Evolutionary conservation across 768 basidiomycete species (phyloP).

Genomic region (Pulveroboletus ravenelii): DNA sequence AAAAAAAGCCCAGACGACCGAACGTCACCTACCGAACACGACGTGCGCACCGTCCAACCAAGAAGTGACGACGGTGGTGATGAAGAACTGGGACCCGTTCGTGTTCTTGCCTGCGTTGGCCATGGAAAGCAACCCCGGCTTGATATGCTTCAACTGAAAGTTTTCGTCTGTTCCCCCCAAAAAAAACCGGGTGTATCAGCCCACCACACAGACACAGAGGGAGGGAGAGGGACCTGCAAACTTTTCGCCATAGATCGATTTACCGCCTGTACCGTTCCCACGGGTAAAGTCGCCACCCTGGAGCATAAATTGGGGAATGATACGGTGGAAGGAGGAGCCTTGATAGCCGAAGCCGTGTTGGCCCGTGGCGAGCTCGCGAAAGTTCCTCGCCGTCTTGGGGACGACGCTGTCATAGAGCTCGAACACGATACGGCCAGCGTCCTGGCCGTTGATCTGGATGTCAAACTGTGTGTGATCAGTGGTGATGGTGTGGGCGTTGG

Average conservation of each 20-base stretch:
- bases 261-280: constrained; percentile 69
- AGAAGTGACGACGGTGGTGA: constrained; percentile 68
- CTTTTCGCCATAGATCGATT: constrained; percentile 70
- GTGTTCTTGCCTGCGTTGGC: constrained; percentile 81
- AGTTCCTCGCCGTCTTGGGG: too few species aligned
- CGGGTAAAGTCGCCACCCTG: constrained; percentile 87
- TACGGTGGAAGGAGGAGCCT: constrained; percentile 68
- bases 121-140: constrained; percentile 67
- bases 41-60: constrained; percentile 15
- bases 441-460: too few species aligned
- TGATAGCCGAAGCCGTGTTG: constrained; percentile 52
- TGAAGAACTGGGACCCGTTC: constrained; percentile 90
- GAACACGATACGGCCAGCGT: too few species aligned
- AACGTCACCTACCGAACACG: constrained; percentile 12
- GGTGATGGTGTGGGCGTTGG: too few species aligned
- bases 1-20: too few species aligned
- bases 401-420: too few species aligned
- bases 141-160: constrained; percentile 70
- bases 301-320: constrained; percentile 83
- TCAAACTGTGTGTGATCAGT: too few species aligned
- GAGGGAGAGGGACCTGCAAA: constrained; percentile 55
- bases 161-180: constrained; percentile 83
- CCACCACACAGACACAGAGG: too few species aligned
- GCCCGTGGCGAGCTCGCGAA: too few species aligned
- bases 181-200: too few species aligned